Base-by-base conservation (phyloP, 257 asterid species). In the Hygrophila difformis region DNA sequence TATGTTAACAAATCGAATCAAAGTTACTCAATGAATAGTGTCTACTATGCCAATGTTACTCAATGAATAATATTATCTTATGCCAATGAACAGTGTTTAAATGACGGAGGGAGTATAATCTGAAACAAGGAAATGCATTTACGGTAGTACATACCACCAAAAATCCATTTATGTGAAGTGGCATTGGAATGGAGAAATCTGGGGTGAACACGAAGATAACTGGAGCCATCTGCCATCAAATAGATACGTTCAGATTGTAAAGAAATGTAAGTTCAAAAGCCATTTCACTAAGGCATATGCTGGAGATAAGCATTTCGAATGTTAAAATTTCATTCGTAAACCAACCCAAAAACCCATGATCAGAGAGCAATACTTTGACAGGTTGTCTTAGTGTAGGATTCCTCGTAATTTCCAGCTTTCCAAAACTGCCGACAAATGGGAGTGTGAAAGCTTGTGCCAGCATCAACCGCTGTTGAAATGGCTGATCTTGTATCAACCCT, bases 171-270 rank as follows among this genome's bases (percentile, higher is more conserved):
- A 72, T 88, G 97, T 16, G 97, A 88, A 44, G 95, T 88, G 33
- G 97, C 97, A 72, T 88, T 88, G 43, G 95, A 88, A 57, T 88
- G 97, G 51, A 88, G 93, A 71, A 88, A 88, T 61, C 81, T 88
- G 24, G 97, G 97, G 61, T 88, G 97, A 51, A 88, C 66, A 41
- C 61, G 87, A 51, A 88, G 79, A 71, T 77, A 67, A 52, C 76
- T 67, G 15, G 89, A 53, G 58, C 91, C 74, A 71, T 73, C 95
- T 87, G 82, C 51, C 67, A 68, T 12, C 47, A 65, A 66, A 64
- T 14, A 45, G 18, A 63, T 17, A 31, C 49, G 8, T 17, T 44
- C 12, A 33, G 37, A 33, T 5, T 33, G 6, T 4, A 10, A 33
- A 33, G 37, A 10, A 5, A 33, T n/a, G n/a, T n/a, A 33, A 5